Evolutionary conservation across 164 flowering plant species (phyloP).

Genomic region (Akebia trifoliata): DNA sequence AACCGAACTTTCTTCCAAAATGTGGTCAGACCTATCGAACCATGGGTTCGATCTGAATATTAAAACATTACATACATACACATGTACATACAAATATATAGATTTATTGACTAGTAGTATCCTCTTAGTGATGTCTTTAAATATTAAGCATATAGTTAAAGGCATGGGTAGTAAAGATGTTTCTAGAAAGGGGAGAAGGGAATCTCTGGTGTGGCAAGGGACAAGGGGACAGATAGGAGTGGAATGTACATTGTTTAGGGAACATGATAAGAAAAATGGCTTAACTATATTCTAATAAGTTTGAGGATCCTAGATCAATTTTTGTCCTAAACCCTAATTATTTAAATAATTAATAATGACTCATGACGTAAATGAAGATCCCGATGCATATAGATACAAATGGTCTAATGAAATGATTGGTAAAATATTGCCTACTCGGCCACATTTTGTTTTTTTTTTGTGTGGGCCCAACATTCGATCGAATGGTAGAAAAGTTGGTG

Average conservation of each 20-base stretch:
- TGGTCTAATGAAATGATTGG: background rate
- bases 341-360: constrained; percentile 1
- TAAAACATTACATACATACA: no score
- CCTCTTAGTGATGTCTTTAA: no score
- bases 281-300: constrained; percentile 17
- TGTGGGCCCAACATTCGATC: background rate
- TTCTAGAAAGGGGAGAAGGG: no score
- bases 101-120: no score
- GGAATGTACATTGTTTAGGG: constrained; percentile 30
- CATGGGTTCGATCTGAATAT: no score
- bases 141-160: no score
- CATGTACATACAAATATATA: no score
- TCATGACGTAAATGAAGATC: background rate
- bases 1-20: no score
- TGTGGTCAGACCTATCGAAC: no score
- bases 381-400: background rate
- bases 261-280: constrained; percentile 34
- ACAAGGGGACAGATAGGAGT: constrained; percentile 33
- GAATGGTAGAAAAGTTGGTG: no score
- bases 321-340: constrained; percentile 19
- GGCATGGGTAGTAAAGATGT: no score
- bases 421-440: background rate
- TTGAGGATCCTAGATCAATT: constrained; percentile 15
- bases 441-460: background rate
- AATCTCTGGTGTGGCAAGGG: no score